Evolutionary conservation across 495 filamentous ascomycete genomes (phyloP).

Genomic region (Xylaria bambusicola): DNA sequence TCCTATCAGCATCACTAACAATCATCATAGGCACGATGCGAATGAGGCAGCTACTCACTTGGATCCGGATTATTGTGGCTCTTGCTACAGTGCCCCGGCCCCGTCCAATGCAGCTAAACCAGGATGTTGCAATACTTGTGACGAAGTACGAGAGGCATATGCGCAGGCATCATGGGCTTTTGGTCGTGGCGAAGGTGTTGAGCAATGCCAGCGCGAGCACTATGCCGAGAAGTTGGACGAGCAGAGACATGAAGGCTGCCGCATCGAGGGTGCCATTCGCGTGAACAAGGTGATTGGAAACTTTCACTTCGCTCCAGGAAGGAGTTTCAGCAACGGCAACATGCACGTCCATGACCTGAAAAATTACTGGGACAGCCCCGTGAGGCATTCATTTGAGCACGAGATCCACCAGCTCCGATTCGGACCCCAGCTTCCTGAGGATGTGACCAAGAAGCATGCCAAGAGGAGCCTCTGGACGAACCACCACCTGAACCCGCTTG

Average conservation of each 20-base stretch:
- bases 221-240: constrained; percentile 83
- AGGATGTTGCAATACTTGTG: constrained; percentile 95
- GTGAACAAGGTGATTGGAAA: constrained; percentile 99
- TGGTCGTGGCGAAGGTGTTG: constrained; percentile 84
- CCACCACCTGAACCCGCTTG: constrained; percentile 91
- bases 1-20: constrained; percentile 6
- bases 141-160: constrained; percentile 94
- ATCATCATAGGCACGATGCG: constrained; percentile 49
- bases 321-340: constrained; percentile 89
- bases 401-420: constrained; percentile 89
- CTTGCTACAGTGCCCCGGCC: constrained; percentile 82
- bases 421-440: constrained; percentile 84
- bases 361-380: constrained; percentile 76
- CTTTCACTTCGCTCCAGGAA: constrained; percentile 96
- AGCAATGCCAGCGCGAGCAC: constrained; percentile 94
- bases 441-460: constrained; percentile 61
- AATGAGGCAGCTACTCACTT: constrained; percentile 78
- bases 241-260: constrained; percentile 89
- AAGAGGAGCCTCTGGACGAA: constrained; percentile 73
- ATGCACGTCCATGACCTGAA: constrained; percentile 97
- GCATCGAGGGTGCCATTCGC: constrained; percentile 86
- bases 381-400: constrained; percentile 85
- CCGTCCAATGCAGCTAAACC: constrained; percentile 68
- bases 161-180: constrained; percentile 88
- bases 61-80: constrained; percentile 88